Evolutionary conservation across 2,329 filamentous ascomycete genomes (phyloP), one percentile per base, ranked within the genome.

Genomic region (Fusarium brevicatenulatum): DNA sequence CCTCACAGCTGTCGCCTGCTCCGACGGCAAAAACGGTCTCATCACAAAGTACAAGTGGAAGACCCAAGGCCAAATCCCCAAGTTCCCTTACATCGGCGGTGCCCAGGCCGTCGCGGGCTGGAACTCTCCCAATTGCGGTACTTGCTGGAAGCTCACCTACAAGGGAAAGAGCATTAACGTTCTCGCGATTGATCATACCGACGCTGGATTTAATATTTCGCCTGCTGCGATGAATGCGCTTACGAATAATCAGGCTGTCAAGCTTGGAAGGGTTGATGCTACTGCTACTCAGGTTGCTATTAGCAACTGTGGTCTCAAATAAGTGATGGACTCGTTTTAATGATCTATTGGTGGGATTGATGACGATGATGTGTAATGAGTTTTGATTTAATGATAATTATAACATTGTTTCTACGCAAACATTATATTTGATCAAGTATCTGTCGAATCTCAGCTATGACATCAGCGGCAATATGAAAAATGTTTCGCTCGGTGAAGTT

Each of bases 1-100:
- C 39, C 80, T 95, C 60, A 85, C 82, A 37, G 81, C 77, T 5
- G 86, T 94, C 34, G 80, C 90, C 66, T 94, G 92, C 86, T 92
- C 89, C 25, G 89, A 93, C 77, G 92, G 92, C 57, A 47, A 70
- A 63, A 91, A 93, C 81, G 92, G 92, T 60, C 86, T 94, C 63
- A 88, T 88, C 70, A 90, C 87, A 74, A 87, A 85, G 75, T 89
- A 89, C 82, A 85, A 84, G 73, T 92, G 88, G 88, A 76, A 81
- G 55, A 89, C 82, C 0, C 87, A 90, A 79, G 85, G 85, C 58
- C 76, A 84, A 21, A 81, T 90, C 68, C 83, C 84, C 19, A 73
- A 74, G 40, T 91, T 89, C 80, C 86, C 88, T 15, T 83, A 85
- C 80, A 86, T 91, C 65, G 90, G 87, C 23, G 90, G 88, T 28